Evolutionary conservation across 495 filamentous ascomycete species (phyloP).

Genomic region (Xylaria sp.): DNA sequence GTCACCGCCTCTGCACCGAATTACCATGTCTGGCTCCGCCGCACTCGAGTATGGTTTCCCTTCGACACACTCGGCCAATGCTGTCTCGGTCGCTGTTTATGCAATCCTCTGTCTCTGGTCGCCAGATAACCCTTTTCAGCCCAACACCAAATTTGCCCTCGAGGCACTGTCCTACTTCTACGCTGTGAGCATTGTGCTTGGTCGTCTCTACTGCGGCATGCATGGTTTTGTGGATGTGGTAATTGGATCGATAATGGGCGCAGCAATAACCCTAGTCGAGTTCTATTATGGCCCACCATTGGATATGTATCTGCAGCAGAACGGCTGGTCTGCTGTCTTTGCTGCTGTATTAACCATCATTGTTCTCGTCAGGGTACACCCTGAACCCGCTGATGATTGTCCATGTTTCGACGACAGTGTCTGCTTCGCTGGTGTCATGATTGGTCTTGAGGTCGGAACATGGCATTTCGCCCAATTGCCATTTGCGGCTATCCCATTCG

Average conservation of each 20-base stretch:
- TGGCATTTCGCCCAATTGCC: conserved; percentile 77
- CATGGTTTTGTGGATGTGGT: conserved; percentile 94
- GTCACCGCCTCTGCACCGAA: conserved; percentile 90
- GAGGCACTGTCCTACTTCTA: conserved; percentile 79
- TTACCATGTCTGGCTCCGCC: conserved; percentile 95
- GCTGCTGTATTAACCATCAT: conserved; percentile 69
- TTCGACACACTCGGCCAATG: conserved; percentile 96
- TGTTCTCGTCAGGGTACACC: conserved; percentile 83
- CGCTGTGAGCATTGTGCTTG: conserved; percentile 86
- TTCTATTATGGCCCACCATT: conserved; percentile 71
- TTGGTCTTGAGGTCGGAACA: conserved; percentile 77
- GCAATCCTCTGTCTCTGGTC: conserved; percentile 69
- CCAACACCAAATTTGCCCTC: conserved; percentile 60
- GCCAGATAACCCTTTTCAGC: conserved; percentile 59
- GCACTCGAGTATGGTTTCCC: conserved; percentile 97
- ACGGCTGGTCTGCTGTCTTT: conserved; percentile 63
- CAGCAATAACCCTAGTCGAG: conserved; percentile 69
- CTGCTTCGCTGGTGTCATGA: conserved; percentile 86
- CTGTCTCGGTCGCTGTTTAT: conserved; percentile 92
- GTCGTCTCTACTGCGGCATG: conserved; percentile 96
- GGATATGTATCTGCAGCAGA: conserved; percentile 69
- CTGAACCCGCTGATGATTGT: conserved; percentile 95
- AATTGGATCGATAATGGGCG: conserved; percentile 77
- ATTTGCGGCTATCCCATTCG: conserved; percentile 65
- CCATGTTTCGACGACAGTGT: conserved; percentile 98